These are phyloP conservation scores for Trichoderma erinaceum DNA, from an alignment of 495 filamentous ascomycete species.

Conservation along the genomic window DNA sequence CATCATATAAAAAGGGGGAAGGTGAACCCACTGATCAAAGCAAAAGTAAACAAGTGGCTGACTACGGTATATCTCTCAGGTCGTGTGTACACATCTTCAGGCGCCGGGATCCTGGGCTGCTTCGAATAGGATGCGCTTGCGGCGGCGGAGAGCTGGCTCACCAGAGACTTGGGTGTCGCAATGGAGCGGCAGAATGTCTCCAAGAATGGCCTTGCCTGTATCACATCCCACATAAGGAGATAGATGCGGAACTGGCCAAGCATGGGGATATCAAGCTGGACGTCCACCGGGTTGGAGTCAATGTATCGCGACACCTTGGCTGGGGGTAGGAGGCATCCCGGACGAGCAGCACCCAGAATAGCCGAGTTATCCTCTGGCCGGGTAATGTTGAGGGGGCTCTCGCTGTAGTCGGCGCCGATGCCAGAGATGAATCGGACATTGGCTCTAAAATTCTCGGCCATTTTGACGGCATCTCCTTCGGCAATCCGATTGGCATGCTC, in stretches of 20 bases:
- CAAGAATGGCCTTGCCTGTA: conserved; percentile 47
- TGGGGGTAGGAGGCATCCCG: conserved; percentile 56
- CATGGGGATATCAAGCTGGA: conserved; percentile 67
- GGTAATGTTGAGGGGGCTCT: conserved; percentile 50
- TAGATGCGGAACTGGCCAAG: conserved; percentile 64
- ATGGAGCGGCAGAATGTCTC: conserved; percentile 44
- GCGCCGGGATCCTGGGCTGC: conserved; percentile 40
- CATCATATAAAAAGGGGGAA: not conserved
- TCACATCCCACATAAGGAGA: conserved; percentile 53
- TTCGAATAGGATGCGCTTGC: conserved; percentile 49
- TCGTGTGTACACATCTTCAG: conserved; percentile 53
- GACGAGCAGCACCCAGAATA: conserved; percentile 41
- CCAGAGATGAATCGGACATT: conserved; percentile 65
- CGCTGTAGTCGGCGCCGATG: conserved; percentile 56
- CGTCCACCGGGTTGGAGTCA: conserved; percentile 64
- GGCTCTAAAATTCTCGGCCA: conserved; percentile 57
- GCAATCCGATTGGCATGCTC: conserved; percentile 54
- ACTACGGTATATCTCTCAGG: conserved; percentile 56
- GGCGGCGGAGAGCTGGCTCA: conserved; percentile 42
- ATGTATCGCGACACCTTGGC: conserved; percentile 60
- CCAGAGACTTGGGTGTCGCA: conserved; percentile 34
- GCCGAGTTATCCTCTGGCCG: conserved; percentile 26
- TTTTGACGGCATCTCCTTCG: conserved; percentile 47
- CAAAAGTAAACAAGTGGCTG: conserved; percentile 55
- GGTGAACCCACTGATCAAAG: conserved; percentile 40